These are phyloP conservation scores for Gypsophila paniculata DNA, from an alignment of 179 eudicot species.

Conservation along the genomic window DNA sequence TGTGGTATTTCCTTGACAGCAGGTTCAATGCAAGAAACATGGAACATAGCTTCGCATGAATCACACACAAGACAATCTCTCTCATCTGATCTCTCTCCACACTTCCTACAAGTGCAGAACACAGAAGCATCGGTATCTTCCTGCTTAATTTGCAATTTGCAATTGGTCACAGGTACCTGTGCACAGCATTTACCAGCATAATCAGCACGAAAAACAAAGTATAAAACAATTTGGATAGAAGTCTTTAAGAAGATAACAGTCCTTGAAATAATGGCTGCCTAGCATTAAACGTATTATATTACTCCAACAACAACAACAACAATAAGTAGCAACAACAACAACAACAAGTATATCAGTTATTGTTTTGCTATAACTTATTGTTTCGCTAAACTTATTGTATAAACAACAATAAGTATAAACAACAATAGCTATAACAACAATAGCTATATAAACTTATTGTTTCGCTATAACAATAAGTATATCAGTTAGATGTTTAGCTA, in stretches of 20 bases:
- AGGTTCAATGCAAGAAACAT: conserved; percentile 77
- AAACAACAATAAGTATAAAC: too few species aligned
- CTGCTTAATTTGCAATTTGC: conserved; percentile 31
- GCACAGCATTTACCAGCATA: conserved; percentile 6
- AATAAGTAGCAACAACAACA: too few species aligned
- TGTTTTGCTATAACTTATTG: too few species aligned
- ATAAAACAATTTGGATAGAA: not conserved
- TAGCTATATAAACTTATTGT: too few species aligned
- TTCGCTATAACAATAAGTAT: too few species aligned
- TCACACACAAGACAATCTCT: conserved; percentile 76
- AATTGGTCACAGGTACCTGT: conserved; percentile 34
- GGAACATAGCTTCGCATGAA: conserved; percentile 82
- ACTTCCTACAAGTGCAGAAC: conserved; percentile 50
- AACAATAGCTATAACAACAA: too few species aligned
- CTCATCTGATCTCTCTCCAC: conserved; percentile 68
- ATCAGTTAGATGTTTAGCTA: not conserved
- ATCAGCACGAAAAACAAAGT: not conserved
- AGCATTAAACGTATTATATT: not conserved
- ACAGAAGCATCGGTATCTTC: conserved; percentile 46
- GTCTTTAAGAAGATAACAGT: not conserved
- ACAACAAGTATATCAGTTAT: too few species aligned
- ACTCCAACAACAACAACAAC: too few species aligned
- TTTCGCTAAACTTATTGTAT: too few species aligned
- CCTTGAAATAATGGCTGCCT: not conserved
- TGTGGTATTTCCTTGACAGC: conserved; percentile 64